phyloP scores from a whole-genome alignment of 2,329 filamentous ascomycete genomes.

The Eutypa lata region DNA sequence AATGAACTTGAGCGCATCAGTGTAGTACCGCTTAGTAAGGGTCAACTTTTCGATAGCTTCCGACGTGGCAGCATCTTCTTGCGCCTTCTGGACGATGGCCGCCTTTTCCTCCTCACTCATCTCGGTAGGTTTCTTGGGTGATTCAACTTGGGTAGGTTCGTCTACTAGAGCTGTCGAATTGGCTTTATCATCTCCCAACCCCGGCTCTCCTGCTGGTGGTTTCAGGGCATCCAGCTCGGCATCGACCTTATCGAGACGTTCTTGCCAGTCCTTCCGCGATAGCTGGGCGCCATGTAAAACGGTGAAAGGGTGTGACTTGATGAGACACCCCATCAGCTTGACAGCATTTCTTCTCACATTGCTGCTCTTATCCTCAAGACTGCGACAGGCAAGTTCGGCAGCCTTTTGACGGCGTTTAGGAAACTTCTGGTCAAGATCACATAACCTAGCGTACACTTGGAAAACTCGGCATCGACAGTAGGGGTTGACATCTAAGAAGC shows the following conservation, averaged over 20 bases:
- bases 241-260: conserved; percentile 77
- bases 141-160: conserved; percentile 79
- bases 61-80: conserved; percentile 82
- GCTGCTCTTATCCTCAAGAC: conserved; percentile 96
- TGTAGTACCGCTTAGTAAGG: conserved; percentile 84
- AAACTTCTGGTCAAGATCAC: conserved; percentile 93
- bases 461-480: conserved; percentile 91
- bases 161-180: conserved; percentile 74
- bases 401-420: conserved; percentile 86
- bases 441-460: conserved; percentile 89
- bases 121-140: conserved; percentile 58
- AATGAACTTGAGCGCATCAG: conserved; percentile 92
- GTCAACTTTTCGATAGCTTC: conserved; percentile 86
- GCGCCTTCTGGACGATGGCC: conserved; percentile 72
- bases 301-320: conserved; percentile 92
- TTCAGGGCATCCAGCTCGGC: conserved; percentile 77
- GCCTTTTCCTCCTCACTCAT: conserved; percentile 79
- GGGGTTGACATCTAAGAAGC: conserved; percentile 93
- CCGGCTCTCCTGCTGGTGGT: conserved; percentile 71
- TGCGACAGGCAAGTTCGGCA: conserved; percentile 81
- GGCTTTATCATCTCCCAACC: conserved; percentile 64
- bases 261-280: conserved; percentile 80
- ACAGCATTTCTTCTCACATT: conserved; percentile 95
- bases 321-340: conserved; percentile 81
- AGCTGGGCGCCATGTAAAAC: conserved; percentile 88